These are phyloP conservation scores for Sutorius eximius DNA, from an alignment of 1,284 basidiomycete species.

Conservation along the genomic window DNA sequence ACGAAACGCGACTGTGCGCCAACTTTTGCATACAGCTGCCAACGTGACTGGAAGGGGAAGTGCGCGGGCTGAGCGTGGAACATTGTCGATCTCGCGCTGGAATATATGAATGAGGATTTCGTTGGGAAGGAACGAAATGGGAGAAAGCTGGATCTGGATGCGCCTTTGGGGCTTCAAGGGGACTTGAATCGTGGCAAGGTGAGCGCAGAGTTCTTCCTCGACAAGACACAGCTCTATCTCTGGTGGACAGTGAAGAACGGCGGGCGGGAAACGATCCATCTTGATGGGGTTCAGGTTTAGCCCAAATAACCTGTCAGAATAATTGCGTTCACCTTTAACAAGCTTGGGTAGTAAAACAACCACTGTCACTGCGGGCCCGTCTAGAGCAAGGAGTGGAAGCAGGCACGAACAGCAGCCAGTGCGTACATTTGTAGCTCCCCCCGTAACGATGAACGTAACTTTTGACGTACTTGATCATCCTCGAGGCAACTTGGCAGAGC, in stretches of 20 bases:
- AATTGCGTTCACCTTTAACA: background rate
- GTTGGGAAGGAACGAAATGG: conserved; percentile 18
- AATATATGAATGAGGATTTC: conserved; percentile 22
- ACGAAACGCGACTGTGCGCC: conserved; percentile 9
- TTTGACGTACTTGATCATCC: conserved; percentile 1
- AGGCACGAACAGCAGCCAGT: background rate
- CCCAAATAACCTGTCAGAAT: background rate
- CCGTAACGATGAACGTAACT: conserved; percentile 3
- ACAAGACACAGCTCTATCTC: background rate
- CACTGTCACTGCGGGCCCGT: background rate
- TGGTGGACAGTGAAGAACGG: background rate
- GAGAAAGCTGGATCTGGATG: conserved; percentile 12
- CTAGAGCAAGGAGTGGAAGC: background rate
- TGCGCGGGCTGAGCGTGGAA: background rate
- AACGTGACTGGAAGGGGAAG: conserved; percentile 5
- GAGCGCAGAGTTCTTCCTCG: background rate
- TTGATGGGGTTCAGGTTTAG: background rate
- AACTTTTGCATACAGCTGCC: conserved; percentile 19
- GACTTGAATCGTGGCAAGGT: background rate
- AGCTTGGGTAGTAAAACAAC: background rate
- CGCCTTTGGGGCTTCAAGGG: background rate
- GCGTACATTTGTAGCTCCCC: background rate
- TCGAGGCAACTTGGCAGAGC: background rate
- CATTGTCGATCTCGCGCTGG: conserved; percentile 3
- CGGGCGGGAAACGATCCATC: background rate